A percentile compares a stretch with the other conserved stretches of the same genome.
Evolutionary conservation across 2,329 filamentous ascomycete species (phyloP).

Genomic region (Cryphonectria naterciae): DNA sequence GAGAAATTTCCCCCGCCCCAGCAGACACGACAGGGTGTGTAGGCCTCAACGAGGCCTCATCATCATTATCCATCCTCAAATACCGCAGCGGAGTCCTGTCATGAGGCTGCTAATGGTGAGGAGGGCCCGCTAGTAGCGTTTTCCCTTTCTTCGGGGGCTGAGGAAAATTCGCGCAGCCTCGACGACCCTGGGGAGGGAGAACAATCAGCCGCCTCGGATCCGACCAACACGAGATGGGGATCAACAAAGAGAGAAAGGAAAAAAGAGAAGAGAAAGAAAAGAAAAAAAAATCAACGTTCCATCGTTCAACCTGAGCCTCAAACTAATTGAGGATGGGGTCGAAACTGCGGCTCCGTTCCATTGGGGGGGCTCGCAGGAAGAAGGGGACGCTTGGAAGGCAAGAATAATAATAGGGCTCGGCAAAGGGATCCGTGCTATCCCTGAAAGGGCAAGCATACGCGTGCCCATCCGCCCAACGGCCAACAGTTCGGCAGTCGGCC

Average conservation of each 20-base stretch:
- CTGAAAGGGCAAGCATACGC: constrained; percentile 28
- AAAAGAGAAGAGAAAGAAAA: background rate
- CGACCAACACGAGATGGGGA: constrained; percentile 18
- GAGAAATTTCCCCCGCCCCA: background rate
- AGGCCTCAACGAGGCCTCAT: background rate
- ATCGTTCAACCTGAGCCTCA: background rate
- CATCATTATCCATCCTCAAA: background rate
- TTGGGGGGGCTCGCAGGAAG: background rate
- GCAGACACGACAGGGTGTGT: background rate
- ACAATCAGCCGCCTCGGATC: constrained; percentile 12
- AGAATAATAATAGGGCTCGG: background rate
- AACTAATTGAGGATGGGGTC: background rate
- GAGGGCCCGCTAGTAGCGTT: background rate
- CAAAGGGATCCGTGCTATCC: constrained; percentile 22
- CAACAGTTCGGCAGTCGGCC: constrained; percentile 23
- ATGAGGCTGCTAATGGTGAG: background rate
- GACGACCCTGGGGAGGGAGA: constrained; percentile 7
- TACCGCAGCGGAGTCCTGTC: background rate
- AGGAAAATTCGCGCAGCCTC: background rate
- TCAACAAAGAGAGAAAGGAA: constrained; percentile 6
- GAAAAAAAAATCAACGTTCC: background rate
- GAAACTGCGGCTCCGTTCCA: background rate
- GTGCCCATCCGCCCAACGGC: constrained; percentile 20
- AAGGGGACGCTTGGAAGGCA: constrained; percentile 13
- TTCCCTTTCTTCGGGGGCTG: background rate